Base-by-base conservation (phyloP, 805 yeast genomes). In the Phaffomyces opuntiae region DNA sequence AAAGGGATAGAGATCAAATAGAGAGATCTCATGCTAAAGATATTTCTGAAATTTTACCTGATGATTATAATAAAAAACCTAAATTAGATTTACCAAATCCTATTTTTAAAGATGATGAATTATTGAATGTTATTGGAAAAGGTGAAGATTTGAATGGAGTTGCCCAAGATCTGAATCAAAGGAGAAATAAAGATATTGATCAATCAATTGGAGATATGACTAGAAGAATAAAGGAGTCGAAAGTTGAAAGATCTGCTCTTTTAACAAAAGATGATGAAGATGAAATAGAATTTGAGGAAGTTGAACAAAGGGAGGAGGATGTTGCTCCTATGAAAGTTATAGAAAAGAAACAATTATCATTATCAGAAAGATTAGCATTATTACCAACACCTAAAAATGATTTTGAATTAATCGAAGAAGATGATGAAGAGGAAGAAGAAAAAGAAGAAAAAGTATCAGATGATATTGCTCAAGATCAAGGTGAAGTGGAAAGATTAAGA, bases 341-440 rank as follows among this genome's bases (percentile, higher is more conserved):
- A n/a, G 21, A 9, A 16, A 9, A 9, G 7, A 16, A 33, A 16
- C 19, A 16, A 7, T 33, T 33, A 16, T 44, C 51, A 4, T 9
- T 53, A 25, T 36, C 38, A 13, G 47, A 52, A 3, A 53, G 62
- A 38, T 64, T 73, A 35, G 58, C 59, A 1, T 40, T 49, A 1
- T 51, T 72, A 19, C 75, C 78, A 1, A 45, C 53, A n/a, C 75
- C 78, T 0, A 64, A 63, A 48, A 74, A 75, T 49, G 77, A 74
- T 42, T 74, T 70, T 49, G 78, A 74, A 46, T 59, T 74, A 9
- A 53, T 60, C 1, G 49, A 62, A 4, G 69, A 64, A 6, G 69
- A 64, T 4, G 64, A 56, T 13, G 61, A 58, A 17, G 49, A 44
- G 7, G 35, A 45, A 27, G 16, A 34, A 5, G 38, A 31, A 9